A percentile compares a stretch with the other conserved stretches of the same genome.
Evolutionary conservation across 2,329 filamentous ascomycete species (phyloP).

Genomic region (Claviceps fusiformis): DNA sequence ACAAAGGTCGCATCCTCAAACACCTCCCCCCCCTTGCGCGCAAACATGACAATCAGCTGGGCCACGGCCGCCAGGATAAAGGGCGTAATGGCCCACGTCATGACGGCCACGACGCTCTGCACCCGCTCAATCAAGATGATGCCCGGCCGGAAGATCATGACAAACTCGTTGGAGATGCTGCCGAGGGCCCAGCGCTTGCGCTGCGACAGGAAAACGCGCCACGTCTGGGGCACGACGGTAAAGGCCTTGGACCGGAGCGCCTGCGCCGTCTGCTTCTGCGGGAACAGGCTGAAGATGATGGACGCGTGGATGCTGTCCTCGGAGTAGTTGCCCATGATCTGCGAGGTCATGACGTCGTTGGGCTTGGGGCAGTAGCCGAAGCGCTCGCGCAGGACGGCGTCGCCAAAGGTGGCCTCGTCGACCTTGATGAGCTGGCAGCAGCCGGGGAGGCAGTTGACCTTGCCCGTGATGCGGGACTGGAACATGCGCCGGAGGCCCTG

Average conservation of each 20-base stretch:
- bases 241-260: conserved; percentile 32
- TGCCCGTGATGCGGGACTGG: conserved; percentile 34
- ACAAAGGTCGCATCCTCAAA: conserved; percentile 24
- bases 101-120: conserved; percentile 30
- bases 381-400: conserved; percentile 28
- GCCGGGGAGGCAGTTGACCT: conserved; percentile 34
- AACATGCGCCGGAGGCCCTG: conserved; percentile 34
- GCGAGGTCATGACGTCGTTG: conserved; percentile 33
- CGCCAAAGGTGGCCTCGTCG: conserved; percentile 34
- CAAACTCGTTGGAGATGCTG: conserved; percentile 34
- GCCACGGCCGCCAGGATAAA: conserved; percentile 29
- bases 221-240: conserved; percentile 30
- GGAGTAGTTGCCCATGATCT: conserved; percentile 34
- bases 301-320: conserved; percentile 36
- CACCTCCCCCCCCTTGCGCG: conserved; percentile 17
- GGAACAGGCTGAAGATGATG: conserved; percentile 32
- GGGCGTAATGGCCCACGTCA: conserved; percentile 31
- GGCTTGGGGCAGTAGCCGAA: conserved; percentile 35
- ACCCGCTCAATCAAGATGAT: conserved; percentile 29
- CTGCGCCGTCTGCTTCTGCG: conserved; percentile 30
- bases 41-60: conserved; percentile 22
- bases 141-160: conserved; percentile 30
- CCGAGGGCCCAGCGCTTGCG: conserved; percentile 35
- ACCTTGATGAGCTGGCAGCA: conserved; percentile 37
- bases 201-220: conserved; percentile 34